Conservation (phyloP, 345 rosid species). For the Erucastrum elatum region DNA sequence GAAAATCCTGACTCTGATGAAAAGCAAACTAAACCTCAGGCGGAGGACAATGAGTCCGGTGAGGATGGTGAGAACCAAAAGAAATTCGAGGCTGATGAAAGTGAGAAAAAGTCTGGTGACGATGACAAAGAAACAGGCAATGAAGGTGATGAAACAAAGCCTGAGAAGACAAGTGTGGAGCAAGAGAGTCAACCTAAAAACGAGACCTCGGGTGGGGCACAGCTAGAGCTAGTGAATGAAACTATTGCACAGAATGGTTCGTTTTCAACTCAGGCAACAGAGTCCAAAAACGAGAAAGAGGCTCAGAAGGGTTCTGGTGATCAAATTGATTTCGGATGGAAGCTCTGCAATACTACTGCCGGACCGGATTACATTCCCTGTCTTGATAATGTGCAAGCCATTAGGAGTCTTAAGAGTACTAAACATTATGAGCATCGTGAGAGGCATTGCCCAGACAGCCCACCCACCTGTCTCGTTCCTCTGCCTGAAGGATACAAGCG, state of each 20-base stretch:
- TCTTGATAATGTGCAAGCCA: constrained; percentile 86
- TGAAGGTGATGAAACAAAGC: constrained; percentile 44
- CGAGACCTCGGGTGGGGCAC: constrained; percentile 58
- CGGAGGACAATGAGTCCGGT: constrained; percentile 42
- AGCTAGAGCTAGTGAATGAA: constrained; percentile 83
- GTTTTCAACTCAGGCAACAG: constrained; percentile 86
- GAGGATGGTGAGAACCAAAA: constrained; percentile 46
- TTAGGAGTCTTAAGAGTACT: constrained; percentile 65
- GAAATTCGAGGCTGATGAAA: constrained; percentile 42
- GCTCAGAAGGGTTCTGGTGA: constrained; percentile 52
- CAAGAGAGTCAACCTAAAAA: constrained; percentile 49
- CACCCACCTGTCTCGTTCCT: constrained; percentile 91
- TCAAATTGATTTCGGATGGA: constrained; percentile 60
- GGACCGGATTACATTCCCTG: constrained; percentile 95
- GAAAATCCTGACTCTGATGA: constrained; percentile 44
- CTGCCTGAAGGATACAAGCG: constrained; percentile 82
- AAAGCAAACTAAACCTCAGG: constrained; percentile 48
- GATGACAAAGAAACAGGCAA: constrained; percentile 42
- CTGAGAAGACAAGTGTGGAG: constrained; percentile 44
- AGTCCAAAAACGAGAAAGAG: constrained; percentile 88
- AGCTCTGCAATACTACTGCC: constrained; percentile 79
- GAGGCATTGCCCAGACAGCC: constrained; percentile 90
- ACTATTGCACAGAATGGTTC: constrained; percentile 65
- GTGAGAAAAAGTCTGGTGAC: constrained; percentile 37
- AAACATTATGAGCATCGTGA: constrained; percentile 97